Base-by-base conservation (phyloP, 176 grass and related monocot genomes). In the Neostapfia colusana region DNA sequence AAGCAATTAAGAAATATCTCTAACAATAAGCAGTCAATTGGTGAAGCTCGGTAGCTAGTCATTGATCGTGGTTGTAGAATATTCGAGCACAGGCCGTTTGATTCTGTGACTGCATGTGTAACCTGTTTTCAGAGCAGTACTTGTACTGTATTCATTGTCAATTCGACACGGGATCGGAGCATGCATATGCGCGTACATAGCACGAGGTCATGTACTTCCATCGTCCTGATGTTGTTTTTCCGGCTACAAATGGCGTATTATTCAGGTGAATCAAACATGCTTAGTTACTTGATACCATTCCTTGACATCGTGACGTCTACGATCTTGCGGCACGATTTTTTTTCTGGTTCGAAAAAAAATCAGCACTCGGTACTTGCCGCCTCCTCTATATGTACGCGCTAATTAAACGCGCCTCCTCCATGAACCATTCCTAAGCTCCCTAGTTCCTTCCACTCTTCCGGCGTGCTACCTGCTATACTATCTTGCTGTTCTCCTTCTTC, bases 91-190 rank as follows among this genome's bases (percentile, higher is more conserved):
- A 34, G 68, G 26, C 26, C 27, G 8, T 50, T 64, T 15, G 12
- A 17, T 31, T 64, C 15, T 18, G 17, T 0, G 28, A 3, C 10
- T 16, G 23, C 25, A 27, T 23, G 5, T 49, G 74, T 36, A 20
- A 2, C 58, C 12, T 20, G 43, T 45, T n/a, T 76, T 50, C 27
- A 28, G 27, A 63, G 21, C 57, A n/a, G 73, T 76, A 16, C 54
- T 10, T 2, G 20, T 4, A 25, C 21, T 0, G 23, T 5, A 59
- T 27, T 74, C 3, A 63, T 48, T 15, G 26, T 0, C 24, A 76
- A 4, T 76, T 76, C 36, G 75, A 77, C 74, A 48, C 35, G 21
- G n/a, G n/a, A n/a, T n/a, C 6, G 45, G 4, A n/a, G n/a, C n/a
- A n/a, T n/a, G 16, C 40, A 27, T 31, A 26, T 26, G 16, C 5